phyloP scores from a whole-genome alignment of 2,329 filamentous ascomycete species.

The Phyllosticta citriasiana region DNA sequence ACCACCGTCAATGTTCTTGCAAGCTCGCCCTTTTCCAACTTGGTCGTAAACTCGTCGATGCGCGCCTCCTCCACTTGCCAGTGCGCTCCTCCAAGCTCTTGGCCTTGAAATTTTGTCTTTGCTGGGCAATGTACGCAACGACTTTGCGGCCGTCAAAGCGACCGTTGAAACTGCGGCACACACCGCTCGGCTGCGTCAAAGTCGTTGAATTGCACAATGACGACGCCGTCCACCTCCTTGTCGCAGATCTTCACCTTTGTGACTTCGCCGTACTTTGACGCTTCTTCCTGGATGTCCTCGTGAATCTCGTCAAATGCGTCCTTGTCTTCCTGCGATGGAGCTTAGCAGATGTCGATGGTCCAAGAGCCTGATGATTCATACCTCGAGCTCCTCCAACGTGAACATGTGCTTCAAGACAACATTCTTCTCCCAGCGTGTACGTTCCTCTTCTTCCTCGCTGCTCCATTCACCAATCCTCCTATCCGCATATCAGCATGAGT shows the following conservation, averaged over 20 bases:
- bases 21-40: constrained; percentile 26
- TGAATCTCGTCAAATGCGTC: constrained; percentile 1
- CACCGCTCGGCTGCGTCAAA: constrained; percentile 62
- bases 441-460: constrained; percentile 59
- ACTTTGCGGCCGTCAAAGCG: constrained; percentile 69
- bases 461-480: constrained; percentile 93
- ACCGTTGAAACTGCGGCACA: constrained; percentile 62
- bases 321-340: neutral
- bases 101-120: constrained; percentile 64
- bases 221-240: constrained; percentile 71
- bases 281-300: constrained; percentile 76
- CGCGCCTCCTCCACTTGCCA: constrained; percentile 31
- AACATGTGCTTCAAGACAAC: constrained; percentile 93
- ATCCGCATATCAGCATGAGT: constrained; percentile 1
- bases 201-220: constrained; percentile 72
- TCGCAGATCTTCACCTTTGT: constrained; percentile 91
- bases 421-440: constrained; percentile 59
- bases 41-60: constrained; percentile 40
- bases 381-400: constrained; percentile 44
- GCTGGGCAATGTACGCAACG: constrained; percentile 60
- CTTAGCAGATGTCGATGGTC: neutral
- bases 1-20: neutral
- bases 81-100: constrained; percentile 39
- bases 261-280: constrained; percentile 72
- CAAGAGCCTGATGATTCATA: neutral